Evolutionary conservation across 257 asterid species (phyloP).

Genomic region (Osmanthus fragrans): DNA sequence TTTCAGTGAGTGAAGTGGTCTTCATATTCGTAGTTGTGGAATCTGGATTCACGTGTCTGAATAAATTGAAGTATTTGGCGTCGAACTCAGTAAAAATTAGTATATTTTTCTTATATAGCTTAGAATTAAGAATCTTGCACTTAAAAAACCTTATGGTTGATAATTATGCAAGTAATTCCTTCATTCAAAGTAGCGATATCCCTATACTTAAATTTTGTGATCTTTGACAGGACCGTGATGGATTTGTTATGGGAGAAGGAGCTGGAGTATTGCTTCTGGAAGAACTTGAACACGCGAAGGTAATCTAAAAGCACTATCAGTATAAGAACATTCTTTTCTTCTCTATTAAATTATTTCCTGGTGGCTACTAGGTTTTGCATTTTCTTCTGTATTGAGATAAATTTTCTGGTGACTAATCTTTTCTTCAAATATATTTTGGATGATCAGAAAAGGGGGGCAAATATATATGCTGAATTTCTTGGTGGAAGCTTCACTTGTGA

Average conservation of each 20-base stretch:
- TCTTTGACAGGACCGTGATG: conserved; percentile 80
- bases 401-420: neutral
- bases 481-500: conserved; percentile 99
- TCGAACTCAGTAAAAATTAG: neutral
- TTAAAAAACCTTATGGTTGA: neutral
- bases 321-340: neutral
- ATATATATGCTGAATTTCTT: conserved; percentile 88
- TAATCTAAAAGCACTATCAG: conserved; percentile 20
- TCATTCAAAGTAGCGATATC: conserved; percentile 9
- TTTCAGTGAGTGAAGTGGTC: neutral
- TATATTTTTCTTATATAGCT: neutral
- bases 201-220: conserved; percentile 3
- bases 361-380: conserved; percentile 11
- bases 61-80: neutral
- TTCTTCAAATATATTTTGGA: conserved; percentile 19
- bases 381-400: conserved; percentile 3
- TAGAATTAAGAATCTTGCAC: neutral
- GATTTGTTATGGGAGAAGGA: conserved; percentile 99
- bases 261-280: conserved; percentile 91
- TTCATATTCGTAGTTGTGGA: conserved; percentile 4
- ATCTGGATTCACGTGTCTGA: neutral
- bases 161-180: neutral
- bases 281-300: conserved; percentile 98
- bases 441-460: conserved; percentile 91
- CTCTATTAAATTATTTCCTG: neutral